Percentiles rank a stretch among this genome's conserved stretches.
Evolutionary conservation across 2,329 filamentous ascomycete genomes (phyloP).

Genomic region (Claviceps quebecensis): DNA sequence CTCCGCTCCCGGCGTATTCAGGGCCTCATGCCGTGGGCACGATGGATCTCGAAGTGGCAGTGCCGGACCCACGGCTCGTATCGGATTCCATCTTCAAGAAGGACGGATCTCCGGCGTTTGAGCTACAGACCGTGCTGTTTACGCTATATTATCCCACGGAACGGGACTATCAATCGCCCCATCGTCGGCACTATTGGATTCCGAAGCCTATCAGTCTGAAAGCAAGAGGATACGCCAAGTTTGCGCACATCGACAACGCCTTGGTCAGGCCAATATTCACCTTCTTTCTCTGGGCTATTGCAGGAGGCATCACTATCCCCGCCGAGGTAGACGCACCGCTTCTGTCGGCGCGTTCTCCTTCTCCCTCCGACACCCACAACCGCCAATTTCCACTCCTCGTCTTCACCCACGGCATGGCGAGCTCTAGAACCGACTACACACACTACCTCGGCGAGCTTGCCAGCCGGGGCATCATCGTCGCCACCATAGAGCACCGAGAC

Average conservation of each 20-base stretch:
- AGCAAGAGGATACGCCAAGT: slow-evolving; percentile 31
- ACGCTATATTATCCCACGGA: slow-evolving; percentile 33
- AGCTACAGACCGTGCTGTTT: slow-evolving; percentile 33
- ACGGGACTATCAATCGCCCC: slow-evolving; percentile 8
- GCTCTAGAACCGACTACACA: slow-evolving; percentile 36
- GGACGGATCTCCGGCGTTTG: slow-evolving; percentile 26
- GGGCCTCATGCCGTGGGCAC: slow-evolving; percentile 31
- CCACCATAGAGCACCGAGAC: slow-evolving; percentile 37
- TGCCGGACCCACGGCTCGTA: slow-evolving; percentile 17
- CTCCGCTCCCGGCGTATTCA: slow-evolving; percentile 28
- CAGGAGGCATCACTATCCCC: slow-evolving; percentile 31
- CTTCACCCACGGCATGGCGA: slow-evolving; percentile 39
- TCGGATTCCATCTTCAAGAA: slow-evolving; percentile 20
- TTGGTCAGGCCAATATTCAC: slow-evolving; percentile 29
- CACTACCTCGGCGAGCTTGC: slow-evolving; percentile 36
- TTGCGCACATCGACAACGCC: slow-evolving; percentile 29
- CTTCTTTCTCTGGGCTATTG: slow-evolving; percentile 26
- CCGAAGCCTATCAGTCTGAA: slow-evolving; percentile 28
- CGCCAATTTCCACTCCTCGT: slow-evolving; percentile 29
- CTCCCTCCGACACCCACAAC: not conserved
- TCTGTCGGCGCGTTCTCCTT: slow-evolving; percentile 8
- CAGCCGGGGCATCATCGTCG: slow-evolving; percentile 33
- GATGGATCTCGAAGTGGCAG: slow-evolving; percentile 32
- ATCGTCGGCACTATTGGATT: slow-evolving; percentile 28
- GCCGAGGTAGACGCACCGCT: slow-evolving; percentile 33